Percentiles rank a stretch among this genome's conserved stretches.
phyloP scores from a whole-genome alignment of 73 alveolate genomes.

The Paramecium biaurelia region DNA sequence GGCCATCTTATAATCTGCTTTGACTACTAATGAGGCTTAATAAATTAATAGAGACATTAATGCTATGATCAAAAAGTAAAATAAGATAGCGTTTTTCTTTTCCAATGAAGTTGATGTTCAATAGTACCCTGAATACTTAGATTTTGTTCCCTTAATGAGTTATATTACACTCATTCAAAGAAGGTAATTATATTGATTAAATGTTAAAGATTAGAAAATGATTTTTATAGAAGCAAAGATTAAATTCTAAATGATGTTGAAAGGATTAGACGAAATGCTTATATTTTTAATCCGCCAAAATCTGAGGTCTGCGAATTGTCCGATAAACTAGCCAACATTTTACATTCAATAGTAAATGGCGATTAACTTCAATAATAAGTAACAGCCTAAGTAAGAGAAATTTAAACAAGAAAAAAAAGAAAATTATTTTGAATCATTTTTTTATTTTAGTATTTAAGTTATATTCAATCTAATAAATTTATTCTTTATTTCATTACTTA shows the following conservation, averaged over 20 bases:
- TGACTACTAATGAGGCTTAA: not conserved
- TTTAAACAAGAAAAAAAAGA: not conserved
- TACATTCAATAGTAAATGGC: not conserved
- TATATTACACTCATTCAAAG: not conserved
- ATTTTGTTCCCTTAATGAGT: not conserved
- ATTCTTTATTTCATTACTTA: not conserved
- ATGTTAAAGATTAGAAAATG: not conserved
- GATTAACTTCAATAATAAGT: not conserved
- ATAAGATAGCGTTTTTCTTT: not conserved
- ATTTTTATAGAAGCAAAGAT: conserved; percentile 25
- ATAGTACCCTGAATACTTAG: not conserved
- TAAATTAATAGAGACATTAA: not conserved
- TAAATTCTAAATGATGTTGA: conserved; percentile 3
- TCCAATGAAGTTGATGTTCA: not conserved
- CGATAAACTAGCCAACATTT: not conserved
- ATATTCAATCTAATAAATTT: not conserved
- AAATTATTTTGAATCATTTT: not conserved
- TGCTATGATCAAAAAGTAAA: not conserved
- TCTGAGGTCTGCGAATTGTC: conserved; percentile 13
- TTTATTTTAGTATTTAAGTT: not conserved
- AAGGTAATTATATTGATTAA: not conserved
- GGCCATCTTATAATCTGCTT: not conserved
- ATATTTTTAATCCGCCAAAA: conserved; percentile 37
- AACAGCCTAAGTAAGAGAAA: not conserved
- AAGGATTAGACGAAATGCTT: conserved; percentile 33